These are phyloP conservation scores for Debaryomycetaceae sp. DNA, from an alignment of 1,139 yeast genomes.

Conservation along the genomic window DNA sequence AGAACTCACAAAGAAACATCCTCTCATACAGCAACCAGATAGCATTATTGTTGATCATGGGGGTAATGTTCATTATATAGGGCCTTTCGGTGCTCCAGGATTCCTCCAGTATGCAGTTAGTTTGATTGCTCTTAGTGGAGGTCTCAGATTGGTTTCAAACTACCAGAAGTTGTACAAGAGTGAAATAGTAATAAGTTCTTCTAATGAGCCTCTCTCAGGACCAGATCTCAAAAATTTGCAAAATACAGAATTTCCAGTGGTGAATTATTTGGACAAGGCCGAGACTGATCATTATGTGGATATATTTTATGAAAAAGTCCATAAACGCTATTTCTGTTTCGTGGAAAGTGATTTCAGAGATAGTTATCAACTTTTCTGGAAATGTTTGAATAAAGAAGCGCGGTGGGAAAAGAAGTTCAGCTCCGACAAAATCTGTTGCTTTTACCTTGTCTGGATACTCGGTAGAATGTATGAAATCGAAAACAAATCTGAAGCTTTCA, in stretches of 20 bases:
- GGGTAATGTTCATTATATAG: conserved; percentile 14
- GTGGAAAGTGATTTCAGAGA: conserved; percentile 1
- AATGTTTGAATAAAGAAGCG: background rate
- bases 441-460: conserved; percentile 42
- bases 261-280: conserved; percentile 9
- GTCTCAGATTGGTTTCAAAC: background rate
- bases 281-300: conserved; percentile 22
- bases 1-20: background rate
- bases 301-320: background rate
- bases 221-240: conserved; percentile 1
- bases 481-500: conserved; percentile 1
- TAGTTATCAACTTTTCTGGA: conserved; percentile 9
- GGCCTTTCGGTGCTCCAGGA: conserved; percentile 11
- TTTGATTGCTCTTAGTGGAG: conserved; percentile 1
- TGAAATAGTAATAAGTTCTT: conserved; percentile 6
- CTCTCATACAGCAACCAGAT: conserved; percentile 6
- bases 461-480: conserved; percentile 14
- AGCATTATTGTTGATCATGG: conserved; percentile 13
- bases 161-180: conserved; percentile 4
- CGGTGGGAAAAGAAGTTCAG: background rate
- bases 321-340: background rate
- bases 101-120: conserved; percentile 5
- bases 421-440: conserved; percentile 32
- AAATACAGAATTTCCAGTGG: conserved; percentile 7
- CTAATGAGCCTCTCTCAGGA: conserved; percentile 6